A percentile compares a stretch with the other conserved stretches of the same genome.
These are phyloP conservation scores for Xylaria scruposa DNA, from an alignment of 495 filamentous ascomycete genomes.

Conservation along the genomic window DNA sequence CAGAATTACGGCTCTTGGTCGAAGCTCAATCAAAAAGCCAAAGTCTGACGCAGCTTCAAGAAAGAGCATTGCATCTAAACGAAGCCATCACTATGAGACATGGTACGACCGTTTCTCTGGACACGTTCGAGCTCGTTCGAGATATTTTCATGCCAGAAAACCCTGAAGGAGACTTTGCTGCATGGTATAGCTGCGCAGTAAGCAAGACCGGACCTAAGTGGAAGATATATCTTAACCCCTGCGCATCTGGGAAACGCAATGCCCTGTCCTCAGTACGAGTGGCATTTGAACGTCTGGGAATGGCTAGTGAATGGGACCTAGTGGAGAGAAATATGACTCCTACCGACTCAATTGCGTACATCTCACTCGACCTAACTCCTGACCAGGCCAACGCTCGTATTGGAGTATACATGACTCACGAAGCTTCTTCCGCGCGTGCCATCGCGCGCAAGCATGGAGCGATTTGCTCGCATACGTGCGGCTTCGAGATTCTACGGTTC, in stretches of 20 bases:
- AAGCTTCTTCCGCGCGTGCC: background rate
- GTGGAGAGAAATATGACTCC: constrained; percentile 12
- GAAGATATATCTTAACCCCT: constrained; percentile 32
- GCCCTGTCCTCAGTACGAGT: background rate
- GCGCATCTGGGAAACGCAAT: background rate
- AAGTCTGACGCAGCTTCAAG: background rate
- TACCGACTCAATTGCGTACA: background rate
- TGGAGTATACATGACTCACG: background rate
- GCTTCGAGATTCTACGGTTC: constrained; percentile 12
- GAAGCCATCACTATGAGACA: constrained; percentile 3
- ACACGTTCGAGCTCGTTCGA: constrained; percentile 19
- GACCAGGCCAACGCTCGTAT: background rate
- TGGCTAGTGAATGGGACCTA: constrained; percentile 7
- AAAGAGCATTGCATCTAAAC: background rate
- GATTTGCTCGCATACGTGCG: background rate
- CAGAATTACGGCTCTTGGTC: constrained; percentile 13
- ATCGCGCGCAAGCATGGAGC: constrained; percentile 4
- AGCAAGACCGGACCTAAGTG: constrained; percentile 25
- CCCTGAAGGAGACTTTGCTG: constrained; percentile 7
- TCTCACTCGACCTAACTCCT: background rate
- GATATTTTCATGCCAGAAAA: constrained; percentile 25
- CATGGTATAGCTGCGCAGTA: constrained; percentile 27
- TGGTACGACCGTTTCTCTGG: constrained; percentile 20
- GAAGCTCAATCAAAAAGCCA: background rate
- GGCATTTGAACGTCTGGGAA: constrained; percentile 1